phyloP scores from a whole-genome alignment of 495 filamentous ascomycete genomes.

The Aspergillus panamensis region DNA sequence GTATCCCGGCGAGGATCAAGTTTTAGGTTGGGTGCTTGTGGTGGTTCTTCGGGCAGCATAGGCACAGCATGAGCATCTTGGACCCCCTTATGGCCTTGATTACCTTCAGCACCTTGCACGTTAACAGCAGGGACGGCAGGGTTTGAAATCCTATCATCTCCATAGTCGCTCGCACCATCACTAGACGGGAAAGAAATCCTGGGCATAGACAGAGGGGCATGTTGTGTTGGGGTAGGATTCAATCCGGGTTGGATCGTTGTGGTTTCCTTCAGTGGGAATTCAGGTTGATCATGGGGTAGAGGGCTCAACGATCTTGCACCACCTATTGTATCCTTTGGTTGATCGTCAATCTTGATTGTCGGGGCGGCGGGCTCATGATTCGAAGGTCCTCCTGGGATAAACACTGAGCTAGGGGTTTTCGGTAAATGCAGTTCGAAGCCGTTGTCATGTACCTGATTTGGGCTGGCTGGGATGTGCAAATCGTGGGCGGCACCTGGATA shows the following conservation, averaged over 20 bases:
- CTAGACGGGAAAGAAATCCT: conserved; percentile 43
- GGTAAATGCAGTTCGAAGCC: conserved; percentile 26
- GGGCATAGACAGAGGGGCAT: conserved; percentile 30
- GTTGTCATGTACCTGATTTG: conserved; percentile 12
- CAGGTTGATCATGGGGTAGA: conserved; percentile 23
- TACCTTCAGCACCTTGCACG: conserved; percentile 29
- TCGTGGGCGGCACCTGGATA: conserved; percentile 20
- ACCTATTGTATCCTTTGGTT: conserved; percentile 13
- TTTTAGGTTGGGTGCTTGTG: conserved; percentile 21
- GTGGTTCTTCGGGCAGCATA: conserved; percentile 25
- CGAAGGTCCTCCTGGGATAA: conserved; percentile 16
- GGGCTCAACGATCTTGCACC: neutral
- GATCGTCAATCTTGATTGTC: neutral
- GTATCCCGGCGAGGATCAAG: conserved; percentile 53
- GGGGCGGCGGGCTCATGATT: conserved; percentile 9
- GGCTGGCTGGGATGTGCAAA: conserved; percentile 16
- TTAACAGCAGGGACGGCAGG: conserved; percentile 36
- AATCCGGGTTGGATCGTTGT: conserved; percentile 12
- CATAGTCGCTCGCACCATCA: conserved; percentile 59
- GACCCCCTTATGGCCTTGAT: conserved; percentile 10
- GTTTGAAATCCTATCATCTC: conserved; percentile 55
- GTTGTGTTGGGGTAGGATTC: conserved; percentile 12
- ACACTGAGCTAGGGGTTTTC: conserved; percentile 20
- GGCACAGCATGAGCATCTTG: conserved; percentile 12
- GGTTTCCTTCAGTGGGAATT: conserved; percentile 30